These are phyloP conservation scores for Luzula sylvatica DNA, from an alignment of 176 grass and related monocot species.

Conservation along the genomic window DNA sequence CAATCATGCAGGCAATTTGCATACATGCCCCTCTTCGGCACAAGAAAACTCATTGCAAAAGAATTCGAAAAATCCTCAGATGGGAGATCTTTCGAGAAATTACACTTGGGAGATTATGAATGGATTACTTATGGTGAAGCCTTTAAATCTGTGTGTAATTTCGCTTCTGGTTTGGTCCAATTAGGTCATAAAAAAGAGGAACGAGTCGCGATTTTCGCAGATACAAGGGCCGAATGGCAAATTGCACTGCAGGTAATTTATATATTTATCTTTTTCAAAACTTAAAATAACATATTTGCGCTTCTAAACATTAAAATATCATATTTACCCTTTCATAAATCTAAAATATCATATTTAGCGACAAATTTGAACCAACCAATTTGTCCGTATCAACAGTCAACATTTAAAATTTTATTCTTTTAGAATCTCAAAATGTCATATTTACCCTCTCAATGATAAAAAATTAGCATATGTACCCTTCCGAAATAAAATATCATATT, in stretches of 20 bases:
- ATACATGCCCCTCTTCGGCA: constrained; percentile 60
- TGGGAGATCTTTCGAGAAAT: constrained; percentile 80
- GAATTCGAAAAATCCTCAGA: constrained; percentile 45
- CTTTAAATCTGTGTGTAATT: constrained; percentile 68
- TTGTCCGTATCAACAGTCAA: too few relatives aligned
- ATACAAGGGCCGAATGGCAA: constrained; percentile 88
- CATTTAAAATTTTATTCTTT: too few relatives aligned
- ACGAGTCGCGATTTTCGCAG: constrained; percentile 73
- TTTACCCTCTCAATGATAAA: too few relatives aligned
- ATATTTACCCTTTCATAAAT: too few relatives aligned
- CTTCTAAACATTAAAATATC: too few relatives aligned
- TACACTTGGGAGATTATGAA: constrained; percentile 80
- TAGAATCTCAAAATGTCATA: too few relatives aligned
- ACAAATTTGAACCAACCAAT: too few relatives aligned
- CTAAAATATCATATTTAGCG: not conserved
- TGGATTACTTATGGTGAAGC: constrained; percentile 63
- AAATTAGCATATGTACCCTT: too few relatives aligned
- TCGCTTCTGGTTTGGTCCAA: constrained; percentile 57
- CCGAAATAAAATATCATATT: too few relatives aligned
- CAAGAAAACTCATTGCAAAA: constrained; percentile 61
- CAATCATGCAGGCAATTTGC: constrained; percentile 57
- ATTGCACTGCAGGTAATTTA: constrained; percentile 71
- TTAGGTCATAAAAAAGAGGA: constrained; percentile 59
- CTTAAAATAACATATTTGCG: too few relatives aligned
- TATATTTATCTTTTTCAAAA: not conserved